phyloP scores from a whole-genome alignment of 148 eudicot genomes.

The Dysphania ambrosioides region DNA sequence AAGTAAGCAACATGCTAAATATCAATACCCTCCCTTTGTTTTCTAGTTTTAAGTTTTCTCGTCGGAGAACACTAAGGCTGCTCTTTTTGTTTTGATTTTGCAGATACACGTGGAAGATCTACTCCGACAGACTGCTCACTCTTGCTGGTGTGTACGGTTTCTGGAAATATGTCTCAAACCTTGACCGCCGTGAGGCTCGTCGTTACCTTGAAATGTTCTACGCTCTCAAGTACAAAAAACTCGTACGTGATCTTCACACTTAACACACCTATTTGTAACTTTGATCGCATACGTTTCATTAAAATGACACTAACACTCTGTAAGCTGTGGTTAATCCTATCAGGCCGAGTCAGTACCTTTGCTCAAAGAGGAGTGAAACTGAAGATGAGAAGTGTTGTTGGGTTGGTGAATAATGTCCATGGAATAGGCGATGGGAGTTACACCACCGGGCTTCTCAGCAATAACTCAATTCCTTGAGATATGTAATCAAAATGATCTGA shows the following conservation, averaged over 20 bases:
- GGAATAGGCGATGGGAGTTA: constrained; percentile 14
- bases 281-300: background rate
- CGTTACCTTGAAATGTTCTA: constrained; percentile 97
- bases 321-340: background rate
- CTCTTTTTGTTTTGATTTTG: background rate
- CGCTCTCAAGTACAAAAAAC: constrained; percentile 81
- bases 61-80: background rate
- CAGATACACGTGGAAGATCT: constrained; percentile 96
- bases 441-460: constrained; percentile 21
- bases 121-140: constrained; percentile 80
- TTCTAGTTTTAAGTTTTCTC: too few relatives aligned
- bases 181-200: constrained; percentile 81
- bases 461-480: constrained; percentile 39
- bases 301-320: background rate
- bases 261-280: background rate
- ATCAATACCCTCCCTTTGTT: background rate
- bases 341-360: constrained; percentile 92
- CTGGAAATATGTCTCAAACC: constrained; percentile 94
- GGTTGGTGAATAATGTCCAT: constrained; percentile 17
- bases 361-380: constrained; percentile 49
- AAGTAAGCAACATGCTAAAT: constrained; percentile 47
- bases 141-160: constrained; percentile 95
- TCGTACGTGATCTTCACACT: constrained; percentile 43
- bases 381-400: background rate
- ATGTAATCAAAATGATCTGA: constrained; percentile 19